A percentile compares a stretch with the other conserved stretches of the same genome.
Evolutionary conservation across 495 filamentous ascomycete species (phyloP).

Genomic region (Haplographium delicatum): DNA sequence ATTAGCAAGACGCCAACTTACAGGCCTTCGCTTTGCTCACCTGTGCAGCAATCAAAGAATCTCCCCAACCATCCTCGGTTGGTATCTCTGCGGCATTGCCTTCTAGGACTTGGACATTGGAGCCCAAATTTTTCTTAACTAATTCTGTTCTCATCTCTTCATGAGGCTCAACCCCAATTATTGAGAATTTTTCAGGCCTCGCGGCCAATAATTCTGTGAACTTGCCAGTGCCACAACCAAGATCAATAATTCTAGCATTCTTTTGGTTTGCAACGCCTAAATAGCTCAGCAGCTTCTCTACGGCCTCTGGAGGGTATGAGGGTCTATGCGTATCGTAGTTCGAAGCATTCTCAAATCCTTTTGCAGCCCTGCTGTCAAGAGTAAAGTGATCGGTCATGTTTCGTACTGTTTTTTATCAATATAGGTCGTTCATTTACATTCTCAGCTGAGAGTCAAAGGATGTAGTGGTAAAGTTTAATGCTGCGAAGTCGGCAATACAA

Average conservation of each 20-base stretch:
- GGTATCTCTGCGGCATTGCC: slow-evolving; percentile 51
- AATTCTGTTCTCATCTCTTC: slow-evolving; percentile 52
- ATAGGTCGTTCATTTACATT: too few relatives aligned
- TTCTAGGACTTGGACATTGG: slow-evolving; percentile 40
- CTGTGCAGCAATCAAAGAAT: slow-evolving; percentile 60
- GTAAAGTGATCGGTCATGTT: slow-evolving; percentile 10
- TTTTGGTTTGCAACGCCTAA: slow-evolving; percentile 37
- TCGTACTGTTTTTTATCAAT: too few relatives aligned
- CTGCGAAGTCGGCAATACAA: too few relatives aligned
- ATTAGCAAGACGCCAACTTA: slow-evolving; percentile 2
- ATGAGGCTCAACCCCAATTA: slow-evolving; percentile 61
- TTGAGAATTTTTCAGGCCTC: slow-evolving; percentile 45
- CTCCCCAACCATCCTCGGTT: slow-evolving; percentile 49
- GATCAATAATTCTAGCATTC: slow-evolving; percentile 49
- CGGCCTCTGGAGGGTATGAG: slow-evolving; percentile 49
- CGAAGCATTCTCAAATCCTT: slow-evolving; percentile 51
- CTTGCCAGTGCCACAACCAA: slow-evolving; percentile 63
- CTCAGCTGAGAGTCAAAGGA: too few relatives aligned
- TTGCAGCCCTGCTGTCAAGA: slow-evolving; percentile 8
- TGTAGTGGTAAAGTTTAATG: too few relatives aligned
- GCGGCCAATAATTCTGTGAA: slow-evolving; percentile 54
- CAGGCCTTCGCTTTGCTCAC: slow-evolving; percentile 33
- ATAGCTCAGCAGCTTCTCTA: slow-evolving; percentile 45
- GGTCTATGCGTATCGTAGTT: slow-evolving; percentile 59
- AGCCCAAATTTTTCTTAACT: slow-evolving; percentile 42